phyloP scores from a whole-genome alignment of 2,329 filamentous ascomycete genomes.

The Trichoderma hamatum region DNA sequence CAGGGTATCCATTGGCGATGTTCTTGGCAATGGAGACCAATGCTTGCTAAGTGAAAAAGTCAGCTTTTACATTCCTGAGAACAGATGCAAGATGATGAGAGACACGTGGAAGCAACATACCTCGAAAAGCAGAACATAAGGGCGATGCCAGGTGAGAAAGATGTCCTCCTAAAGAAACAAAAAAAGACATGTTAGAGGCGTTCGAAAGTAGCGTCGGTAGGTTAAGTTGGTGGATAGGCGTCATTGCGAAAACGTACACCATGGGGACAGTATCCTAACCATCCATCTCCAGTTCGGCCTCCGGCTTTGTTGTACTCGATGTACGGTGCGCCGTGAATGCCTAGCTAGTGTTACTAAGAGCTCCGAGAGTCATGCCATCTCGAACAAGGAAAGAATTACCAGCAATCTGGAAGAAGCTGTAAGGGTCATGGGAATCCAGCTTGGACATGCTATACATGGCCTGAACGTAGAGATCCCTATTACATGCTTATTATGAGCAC shows the following conservation, averaged over 20 bases:
- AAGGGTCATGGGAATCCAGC: slow-evolving; percentile 44
- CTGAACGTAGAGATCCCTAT: slow-evolving; percentile 55
- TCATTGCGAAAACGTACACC: slow-evolving; percentile 40
- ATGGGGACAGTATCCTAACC: slow-evolving; percentile 52
- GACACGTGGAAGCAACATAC: slow-evolving; percentile 36
- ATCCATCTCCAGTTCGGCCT: slow-evolving; percentile 34
- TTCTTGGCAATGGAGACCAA: slow-evolving; percentile 51
- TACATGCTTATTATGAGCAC: slow-evolving; percentile 12
- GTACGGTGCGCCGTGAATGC: slow-evolving; percentile 49
- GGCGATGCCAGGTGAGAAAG: slow-evolving; percentile 59
- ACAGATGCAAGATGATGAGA: neutral
- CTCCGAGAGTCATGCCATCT: slow-evolving; percentile 19
- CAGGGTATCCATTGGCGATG: slow-evolving; percentile 51
- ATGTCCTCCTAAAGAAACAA: slow-evolving; percentile 46
- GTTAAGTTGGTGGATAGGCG: neutral
- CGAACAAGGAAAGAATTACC: slow-evolving; percentile 39
- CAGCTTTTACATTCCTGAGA: neutral
- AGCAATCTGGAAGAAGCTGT: slow-evolving; percentile 55
- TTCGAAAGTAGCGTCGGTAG: neutral
- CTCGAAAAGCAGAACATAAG: slow-evolving; percentile 58
- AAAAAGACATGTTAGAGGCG: neutral
- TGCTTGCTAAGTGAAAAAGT: slow-evolving; percentile 48
- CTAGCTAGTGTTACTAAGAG: slow-evolving; percentile 31
- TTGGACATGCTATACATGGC: slow-evolving; percentile 50
- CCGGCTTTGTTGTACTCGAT: slow-evolving; percentile 49